Base-by-base conservation (phyloP, 2,329 filamentous ascomycete species). In the Colletotrichum lupini region DNA sequence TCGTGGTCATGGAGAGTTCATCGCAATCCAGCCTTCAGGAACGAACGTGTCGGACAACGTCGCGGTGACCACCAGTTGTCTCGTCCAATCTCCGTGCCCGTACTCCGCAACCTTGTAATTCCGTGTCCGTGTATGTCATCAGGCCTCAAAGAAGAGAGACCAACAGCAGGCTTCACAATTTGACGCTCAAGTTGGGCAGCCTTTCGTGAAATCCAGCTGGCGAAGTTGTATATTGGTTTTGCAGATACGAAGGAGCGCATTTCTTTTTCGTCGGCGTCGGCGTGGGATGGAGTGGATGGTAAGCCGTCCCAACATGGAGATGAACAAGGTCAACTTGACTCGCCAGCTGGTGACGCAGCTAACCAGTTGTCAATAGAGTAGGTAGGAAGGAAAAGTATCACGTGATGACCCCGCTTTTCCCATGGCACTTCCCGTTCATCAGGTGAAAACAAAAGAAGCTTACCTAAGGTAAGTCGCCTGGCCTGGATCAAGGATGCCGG, bases 171-270 rank as follows among this genome's bases (percentile, higher is more conserved):
- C 19, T 11, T 55, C 22, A 32, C 12, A 8, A 22, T 16, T 19
- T 7, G 28, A 32, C 5, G 37, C 37, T 12, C 14, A 42, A 26
- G 19, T 24, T 58, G 52, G 12, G 57, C 49, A 9, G 32, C 30
- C 4, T 6, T 59, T 9, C 22, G 11, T 12, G 9, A 4, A 53
- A 42, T 49, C 32, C 19, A 46, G n/a, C 26, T n/a, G 32, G 16
- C 28, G n/a, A n/a, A 35, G 37, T 62, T 12, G 59, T 56, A 12
- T 37, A 60, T 61, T 56, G 32, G 19, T 37, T 14, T 14, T 68
- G 49, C 58, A 72, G 56, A 67, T 58, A 68, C 63, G 37, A 62
- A 63, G 37, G 37, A 53, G 57, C 42, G 24, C 37, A 11, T 68
- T 59, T n/a, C 58, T 53, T 53, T 71, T 71, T 71, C 24, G 28